Percentiles rank a stretch among this genome's conserved stretches.
phyloP scores from a whole-genome alignment of 768 basidiomycete genomes.

The Ephemerocybe angulata region DNA sequence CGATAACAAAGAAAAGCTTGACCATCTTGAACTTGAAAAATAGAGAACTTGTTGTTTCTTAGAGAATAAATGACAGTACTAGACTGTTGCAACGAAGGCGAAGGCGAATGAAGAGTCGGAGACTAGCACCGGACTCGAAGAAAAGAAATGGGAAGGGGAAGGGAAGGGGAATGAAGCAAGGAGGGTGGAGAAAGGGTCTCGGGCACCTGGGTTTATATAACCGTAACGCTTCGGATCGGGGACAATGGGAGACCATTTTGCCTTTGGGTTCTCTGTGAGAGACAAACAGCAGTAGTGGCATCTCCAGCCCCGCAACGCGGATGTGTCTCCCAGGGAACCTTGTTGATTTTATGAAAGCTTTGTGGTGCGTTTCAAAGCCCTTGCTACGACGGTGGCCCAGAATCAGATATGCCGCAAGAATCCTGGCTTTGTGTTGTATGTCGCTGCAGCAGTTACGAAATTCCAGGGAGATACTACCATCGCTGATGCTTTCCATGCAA shows the following conservation, averaged over 20 bases:
- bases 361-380: no score
- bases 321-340: background rate
- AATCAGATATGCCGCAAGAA: no score
- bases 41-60: constrained; percentile 4
- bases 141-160: constrained; percentile 9
- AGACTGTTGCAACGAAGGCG: constrained; percentile 5
- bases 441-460: no score
- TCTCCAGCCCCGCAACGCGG: background rate
- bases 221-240: background rate
- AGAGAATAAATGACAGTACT: constrained; percentile 13
- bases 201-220: constrained; percentile 5
- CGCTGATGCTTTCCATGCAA: no score
- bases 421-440: no score
- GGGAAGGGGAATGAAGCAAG: constrained; percentile 7
- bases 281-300: background rate
- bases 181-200: constrained; percentile 11
- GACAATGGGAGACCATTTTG: background rate
- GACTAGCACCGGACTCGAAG: constrained; percentile 28
- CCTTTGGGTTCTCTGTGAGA: no score
- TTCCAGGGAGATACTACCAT: no score
- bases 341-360: no score
- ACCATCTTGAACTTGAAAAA: constrained; percentile 21
- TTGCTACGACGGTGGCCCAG: no score
- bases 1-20: constrained; percentile 25
- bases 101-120: constrained; percentile 7